These are phyloP conservation scores for Epipyxis sp. DNA, from an alignment of 108 stramenopile species.

Conservation along the genomic window DNA sequence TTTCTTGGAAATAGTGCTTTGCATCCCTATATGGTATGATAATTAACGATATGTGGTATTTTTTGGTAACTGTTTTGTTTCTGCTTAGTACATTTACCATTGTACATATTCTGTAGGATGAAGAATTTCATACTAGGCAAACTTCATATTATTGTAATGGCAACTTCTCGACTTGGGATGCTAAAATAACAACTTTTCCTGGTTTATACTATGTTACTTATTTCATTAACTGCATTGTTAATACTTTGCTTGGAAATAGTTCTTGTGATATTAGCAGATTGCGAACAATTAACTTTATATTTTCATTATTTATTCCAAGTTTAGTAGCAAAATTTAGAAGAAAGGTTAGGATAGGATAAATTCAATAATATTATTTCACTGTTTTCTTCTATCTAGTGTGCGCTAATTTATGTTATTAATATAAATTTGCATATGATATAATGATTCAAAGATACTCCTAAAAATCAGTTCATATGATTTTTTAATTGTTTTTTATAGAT, in stretches of 20 bases:
- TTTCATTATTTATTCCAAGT: neutral
- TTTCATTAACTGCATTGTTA: neutral
- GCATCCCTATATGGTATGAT: neutral
- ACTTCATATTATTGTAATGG: neutral
- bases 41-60: neutral
- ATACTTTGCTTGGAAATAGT: neutral
- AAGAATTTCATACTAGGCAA: slow-evolving; percentile 21
- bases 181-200: slow-evolving; percentile 35
- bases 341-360: neutral
- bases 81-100: neutral
- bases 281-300: neutral
- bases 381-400: too few relatives aligned
- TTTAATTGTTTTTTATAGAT: too few relatives aligned
- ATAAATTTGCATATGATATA: too few relatives aligned
- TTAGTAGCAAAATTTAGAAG: neutral
- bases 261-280: neutral
- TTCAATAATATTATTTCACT: neutral
- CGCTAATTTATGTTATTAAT: too few relatives aligned
- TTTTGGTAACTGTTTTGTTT: neutral
- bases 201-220: slow-evolving; percentile 4
- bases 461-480: too few relatives aligned
- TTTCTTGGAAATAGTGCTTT: neutral
- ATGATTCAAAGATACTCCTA: too few relatives aligned
- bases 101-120: slow-evolving; percentile 15
- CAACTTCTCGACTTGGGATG: slow-evolving; percentile 11